These are phyloP conservation scores for Piromyces finnis DNA, from an alignment of 192 early-diverging fungal species.

Conservation along the genomic window DNA sequence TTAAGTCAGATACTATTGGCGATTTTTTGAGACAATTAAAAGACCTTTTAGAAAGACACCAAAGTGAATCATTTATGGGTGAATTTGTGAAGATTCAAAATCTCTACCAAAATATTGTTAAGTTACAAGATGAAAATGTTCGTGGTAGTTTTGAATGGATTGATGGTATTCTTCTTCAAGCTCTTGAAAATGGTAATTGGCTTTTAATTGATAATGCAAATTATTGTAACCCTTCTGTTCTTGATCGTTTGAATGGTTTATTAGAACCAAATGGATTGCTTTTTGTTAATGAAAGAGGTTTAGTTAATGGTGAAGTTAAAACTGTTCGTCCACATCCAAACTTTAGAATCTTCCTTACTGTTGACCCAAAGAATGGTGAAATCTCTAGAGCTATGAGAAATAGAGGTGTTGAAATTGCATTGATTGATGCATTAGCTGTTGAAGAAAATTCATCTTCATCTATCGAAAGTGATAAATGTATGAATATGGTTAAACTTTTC, in stretches of 20 bases:
- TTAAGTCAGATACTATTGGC: neutral
- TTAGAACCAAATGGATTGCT: slow-evolving; percentile 77
- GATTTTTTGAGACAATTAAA: neutral
- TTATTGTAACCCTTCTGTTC: slow-evolving; percentile 78
- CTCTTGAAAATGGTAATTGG: slow-evolving; percentile 82
- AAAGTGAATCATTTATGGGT: neutral
- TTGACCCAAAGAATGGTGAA: slow-evolving; percentile 83
- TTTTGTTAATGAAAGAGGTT: slow-evolving; percentile 77
- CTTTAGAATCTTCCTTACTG: slow-evolving; percentile 91
- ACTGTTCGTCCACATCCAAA: slow-evolving; percentile 65
- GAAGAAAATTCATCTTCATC: slow-evolving; percentile 6
- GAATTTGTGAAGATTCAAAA: neutral
- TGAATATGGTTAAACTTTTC: neutral
- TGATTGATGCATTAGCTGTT: slow-evolving; percentile 31
- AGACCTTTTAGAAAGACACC: neutral
- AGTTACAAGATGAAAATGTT: neutral
- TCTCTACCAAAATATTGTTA: neutral
- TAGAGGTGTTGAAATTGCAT: slow-evolving; percentile 79
- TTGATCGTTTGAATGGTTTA: slow-evolving; percentile 87
- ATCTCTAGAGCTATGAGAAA: slow-evolving; percentile 95
- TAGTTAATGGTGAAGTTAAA: slow-evolving; percentile 58
- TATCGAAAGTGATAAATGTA: neutral
- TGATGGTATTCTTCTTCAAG: slow-evolving; percentile 79
- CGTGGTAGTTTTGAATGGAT: slow-evolving; percentile 79
- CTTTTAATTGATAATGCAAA: slow-evolving; percentile 91